Base-by-base conservation (phyloP, 305 asterid genomes). In the Fraxinus velutina region DNA sequence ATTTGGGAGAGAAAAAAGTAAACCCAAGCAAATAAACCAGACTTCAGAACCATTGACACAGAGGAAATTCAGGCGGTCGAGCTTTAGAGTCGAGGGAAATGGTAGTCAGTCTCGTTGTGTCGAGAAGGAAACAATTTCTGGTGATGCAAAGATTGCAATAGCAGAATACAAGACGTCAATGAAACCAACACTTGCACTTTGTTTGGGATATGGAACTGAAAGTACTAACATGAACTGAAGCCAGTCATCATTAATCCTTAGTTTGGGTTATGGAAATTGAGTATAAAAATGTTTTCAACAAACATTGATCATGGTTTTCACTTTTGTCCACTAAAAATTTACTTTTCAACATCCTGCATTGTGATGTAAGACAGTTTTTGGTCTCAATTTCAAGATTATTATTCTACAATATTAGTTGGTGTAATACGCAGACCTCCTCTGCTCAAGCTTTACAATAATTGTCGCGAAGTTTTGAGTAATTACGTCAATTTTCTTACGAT, bases 81-180 rank as follows among this genome's bases (percentile, higher is more conserved):
- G 97, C 88, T 89, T 93, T 66, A 90, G 87, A 71, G 78, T 81
- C 12, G 91, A 88, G 84, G 89, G 90, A 79, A 89, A 83, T 33
- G 78, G 55, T 50, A 50, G 60, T 50, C 60, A 0, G 7, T 21
- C 60, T 50, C 21, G 7, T 27, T 66, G 42, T 76, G 82, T 52
- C 24, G 84, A 22, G 64, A 87, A 85, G 83, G 90, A 84, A 82
- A 87, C 29, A 27, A 80, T 57, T 36, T 75, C 82, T 44, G 85
- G 37, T 76, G 87, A 86, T 37, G 36, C 85, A 60, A 87, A 83
- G 37, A 83, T 83, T 84, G 88, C 81, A 12, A 78, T 89, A 2
- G 87, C 90, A 7, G 82, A 83, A 83, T 89, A 86, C 83, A 29
- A 68, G 36, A 29, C 5, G 12, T 7, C 36, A 68, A 68, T 29